Percentiles rank a stretch among this genome's conserved stretches.
Evolutionary conservation across 2,329 filamentous ascomycete genomes (phyloP).

Genomic region (Penicillium sclerotigenum): DNA sequence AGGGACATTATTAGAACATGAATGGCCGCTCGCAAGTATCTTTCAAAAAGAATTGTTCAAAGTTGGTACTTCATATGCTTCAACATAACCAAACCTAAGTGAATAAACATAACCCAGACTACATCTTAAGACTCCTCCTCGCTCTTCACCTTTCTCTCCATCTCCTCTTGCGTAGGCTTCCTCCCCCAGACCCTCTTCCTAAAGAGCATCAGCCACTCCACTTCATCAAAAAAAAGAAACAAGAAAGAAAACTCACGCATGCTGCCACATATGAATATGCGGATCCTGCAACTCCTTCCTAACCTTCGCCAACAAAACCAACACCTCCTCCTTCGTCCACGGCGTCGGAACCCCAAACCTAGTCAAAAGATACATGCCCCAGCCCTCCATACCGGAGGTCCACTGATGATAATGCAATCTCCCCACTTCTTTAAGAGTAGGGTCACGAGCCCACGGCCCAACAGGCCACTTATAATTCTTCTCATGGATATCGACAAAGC

Average conservation of each 20-base stretch:
- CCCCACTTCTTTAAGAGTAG: conserved; percentile 39
- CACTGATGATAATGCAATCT: conserved; percentile 23
- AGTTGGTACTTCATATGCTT: neutral
- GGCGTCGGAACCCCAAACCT: conserved; percentile 15
- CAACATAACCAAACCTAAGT: neutral
- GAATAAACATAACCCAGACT: neutral
- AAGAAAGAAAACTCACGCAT: neutral
- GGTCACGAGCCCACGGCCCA: conserved; percentile 27
- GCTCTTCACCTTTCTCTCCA: neutral
- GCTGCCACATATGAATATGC: conserved; percentile 1
- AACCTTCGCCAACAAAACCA: conserved; percentile 1
- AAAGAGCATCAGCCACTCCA: neutral
- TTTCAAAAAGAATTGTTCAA: neutral
- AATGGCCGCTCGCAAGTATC: neutral
- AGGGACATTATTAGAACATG: too few relatives aligned
- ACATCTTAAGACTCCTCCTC: neutral
- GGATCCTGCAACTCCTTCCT: conserved; percentile 4
- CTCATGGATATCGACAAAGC: conserved; percentile 30
- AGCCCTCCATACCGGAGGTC: conserved; percentile 23
- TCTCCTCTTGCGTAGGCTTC: neutral
- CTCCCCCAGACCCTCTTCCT: conserved; percentile 5
- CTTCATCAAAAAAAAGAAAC: neutral
- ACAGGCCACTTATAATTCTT: conserved; percentile 23
- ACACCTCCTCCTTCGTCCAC: conserved; percentile 6
- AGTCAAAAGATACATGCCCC: conserved; percentile 22